Percentiles rank a stretch among this genome's conserved stretches.
Evolutionary conservation across 768 basidiomycete species (phyloP).

Genomic region (Rhizopogon roseolus): DNA sequence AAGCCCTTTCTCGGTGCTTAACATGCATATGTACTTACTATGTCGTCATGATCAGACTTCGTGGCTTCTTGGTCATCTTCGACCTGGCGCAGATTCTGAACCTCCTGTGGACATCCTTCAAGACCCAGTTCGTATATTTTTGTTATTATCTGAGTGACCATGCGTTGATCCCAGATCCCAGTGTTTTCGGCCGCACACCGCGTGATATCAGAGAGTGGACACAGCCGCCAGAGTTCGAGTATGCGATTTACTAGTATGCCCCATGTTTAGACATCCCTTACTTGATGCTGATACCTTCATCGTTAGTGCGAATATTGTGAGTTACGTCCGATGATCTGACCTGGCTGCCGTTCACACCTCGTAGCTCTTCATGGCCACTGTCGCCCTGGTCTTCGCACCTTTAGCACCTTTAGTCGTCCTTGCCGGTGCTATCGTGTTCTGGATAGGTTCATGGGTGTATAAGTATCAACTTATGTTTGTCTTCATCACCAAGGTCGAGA

Average conservation of each 20-base stretch:
- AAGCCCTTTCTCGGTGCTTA: slow-evolving; percentile 23
- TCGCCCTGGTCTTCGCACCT: slow-evolving; percentile 91
- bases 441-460: slow-evolving; percentile 83
- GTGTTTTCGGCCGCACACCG: slow-evolving; percentile 82
- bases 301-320: slow-evolving; percentile 51
- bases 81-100: slow-evolving; percentile 96
- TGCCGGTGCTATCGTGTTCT: slow-evolving; percentile 81
- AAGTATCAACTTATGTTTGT: slow-evolving; percentile 99
- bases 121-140: slow-evolving; percentile 57
- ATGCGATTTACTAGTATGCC: slow-evolving; percentile 77
- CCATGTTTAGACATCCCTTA: neutral
- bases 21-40: slow-evolving; percentile 4
- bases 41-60: slow-evolving; percentile 45
- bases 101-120: slow-evolving; percentile 78
- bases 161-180: slow-evolving; percentile 21
- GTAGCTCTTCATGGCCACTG: slow-evolving; percentile 86
- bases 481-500: slow-evolving; percentile 83
- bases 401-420: slow-evolving; percentile 87
- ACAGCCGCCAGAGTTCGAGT: slow-evolving; percentile 86
- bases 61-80: slow-evolving; percentile 92
- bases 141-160: neutral
- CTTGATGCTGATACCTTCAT: slow-evolving; percentile 2
- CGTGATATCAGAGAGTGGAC: slow-evolving; percentile 89
- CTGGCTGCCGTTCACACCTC: slow-evolving; percentile 4
- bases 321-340: slow-evolving; percentile 16